Evolutionary conservation across 148 eudicot species (phyloP), one percentile per base, ranked within the genome.

Genomic region (Salicornia ramosissima): DNA sequence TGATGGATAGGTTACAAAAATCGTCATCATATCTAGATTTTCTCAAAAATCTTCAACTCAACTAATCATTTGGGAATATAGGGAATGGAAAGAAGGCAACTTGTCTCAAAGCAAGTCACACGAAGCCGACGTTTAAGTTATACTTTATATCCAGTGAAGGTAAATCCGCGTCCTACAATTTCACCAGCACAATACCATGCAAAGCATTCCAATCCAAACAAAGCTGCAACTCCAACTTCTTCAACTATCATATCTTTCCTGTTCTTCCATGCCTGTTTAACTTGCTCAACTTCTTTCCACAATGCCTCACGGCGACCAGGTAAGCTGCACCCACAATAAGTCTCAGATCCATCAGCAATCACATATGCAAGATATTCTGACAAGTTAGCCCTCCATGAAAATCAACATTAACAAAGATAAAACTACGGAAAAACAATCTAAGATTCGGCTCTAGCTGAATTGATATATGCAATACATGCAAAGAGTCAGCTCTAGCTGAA

Each of bases 131-230:
- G 49, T 28, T n/a, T 16, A 68, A 50, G 26, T 79, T 74, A 88
- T 59, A 80, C 87, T 69, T 74, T 50, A 76, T 88, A 86, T 79
- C 92, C 90, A 31, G 83, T 82, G 65, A 88, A 25, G 42, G 83
- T 82, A 74, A 86, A 86, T 58, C 92, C 90, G 64, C 90, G 79
- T 55, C 92, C 92, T 30, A 80, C 80, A 16, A 86, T 77, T 79
- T 88, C 88, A 25, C 92, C 92, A 28, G 84, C 88, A 75, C 86
- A 86, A 69, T 68, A 86, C 92, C 92, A 88, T 31, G 88, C 85
- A 71, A 82, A 88, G 69, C 84, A 84, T 77, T 88, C 90, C 33
- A 88, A 69, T 67, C 92, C 90, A 53, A 88, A 88, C 61, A 88
- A 82, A 42, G 92, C 81, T 73, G 83, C 92, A 49, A 80, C 54